Evolutionary conservation across 2,329 filamentous ascomycete genomes (phyloP).

Genomic region (Dothidotthia symphoricarpi): DNA sequence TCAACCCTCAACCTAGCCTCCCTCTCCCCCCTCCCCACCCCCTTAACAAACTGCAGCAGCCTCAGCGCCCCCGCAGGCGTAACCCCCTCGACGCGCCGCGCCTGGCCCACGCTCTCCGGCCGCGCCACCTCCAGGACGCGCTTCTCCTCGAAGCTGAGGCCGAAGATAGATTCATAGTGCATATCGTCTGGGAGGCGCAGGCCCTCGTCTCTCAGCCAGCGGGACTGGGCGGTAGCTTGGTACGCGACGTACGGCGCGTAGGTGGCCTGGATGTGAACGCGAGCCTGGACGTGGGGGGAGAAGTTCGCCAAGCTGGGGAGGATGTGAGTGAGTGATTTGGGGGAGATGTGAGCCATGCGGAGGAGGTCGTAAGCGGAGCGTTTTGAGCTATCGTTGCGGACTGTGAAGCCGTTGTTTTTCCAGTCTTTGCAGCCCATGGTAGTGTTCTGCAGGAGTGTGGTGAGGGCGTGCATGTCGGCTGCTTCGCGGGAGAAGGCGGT

Average conservation of each 20-base stretch:
- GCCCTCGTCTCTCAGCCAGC: slow-evolving; percentile 73
- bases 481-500: slow-evolving; percentile 63
- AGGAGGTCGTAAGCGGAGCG: slow-evolving; percentile 79
- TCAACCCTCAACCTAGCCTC: slow-evolving; percentile 30
- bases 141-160: slow-evolving; percentile 78
- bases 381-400: slow-evolving; percentile 63
- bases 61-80: slow-evolving; percentile 53
- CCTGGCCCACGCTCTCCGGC: slow-evolving; percentile 86
- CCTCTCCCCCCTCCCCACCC: slow-evolving; percentile 36
- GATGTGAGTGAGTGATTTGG: slow-evolving; percentile 56
- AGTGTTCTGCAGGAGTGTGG: slow-evolving; percentile 57
- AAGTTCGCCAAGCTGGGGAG: slow-evolving; percentile 59
- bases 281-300: slow-evolving; percentile 58
- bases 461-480: slow-evolving; percentile 66
- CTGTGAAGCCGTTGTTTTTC: slow-evolving; percentile 66
- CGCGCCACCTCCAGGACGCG: slow-evolving; percentile 65
- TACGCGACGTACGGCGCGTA: slow-evolving; percentile 84
- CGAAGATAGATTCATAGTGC: slow-evolving; percentile 71
- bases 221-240: slow-evolving; percentile 65
- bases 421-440: slow-evolving; percentile 63
- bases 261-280: slow-evolving; percentile 76
- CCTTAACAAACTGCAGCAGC: slow-evolving; percentile 63
- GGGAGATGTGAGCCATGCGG: slow-evolving; percentile 56
- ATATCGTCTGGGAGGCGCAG: slow-evolving; percentile 70
- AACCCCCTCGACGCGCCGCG: slow-evolving; percentile 79